Conservation (phyloP, 768 basidiomycete species). For the Nidularia sp. region DNA sequence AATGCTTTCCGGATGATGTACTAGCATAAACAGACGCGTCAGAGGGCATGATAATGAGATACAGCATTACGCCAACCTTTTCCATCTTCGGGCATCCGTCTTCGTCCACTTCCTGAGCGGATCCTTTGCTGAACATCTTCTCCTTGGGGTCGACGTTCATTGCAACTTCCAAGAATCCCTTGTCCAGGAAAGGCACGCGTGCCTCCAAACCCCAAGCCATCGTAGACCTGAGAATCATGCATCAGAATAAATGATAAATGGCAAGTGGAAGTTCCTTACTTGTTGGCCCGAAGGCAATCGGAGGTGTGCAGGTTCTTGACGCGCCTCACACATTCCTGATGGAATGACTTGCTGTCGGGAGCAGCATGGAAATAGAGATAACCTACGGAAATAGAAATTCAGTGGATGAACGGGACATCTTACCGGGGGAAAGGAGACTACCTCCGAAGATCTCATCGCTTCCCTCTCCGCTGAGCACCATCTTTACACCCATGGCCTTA, state of each 20-base stretch:
- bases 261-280: constrained; percentile 43
- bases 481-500: constrained; percentile 99
- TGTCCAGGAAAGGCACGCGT: constrained; percentile 98
- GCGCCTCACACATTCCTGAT: constrained; percentile 91
- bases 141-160: constrained; percentile 87
- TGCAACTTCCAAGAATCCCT: constrained; percentile 88
- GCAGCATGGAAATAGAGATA: constrained; percentile 99
- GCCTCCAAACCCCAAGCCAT: constrained; percentile 99
- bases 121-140: constrained; percentile 89
- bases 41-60: no score
- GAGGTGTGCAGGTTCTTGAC: constrained; percentile 98
- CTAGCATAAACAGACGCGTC: constrained; percentile 25
- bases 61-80: constrained; percentile 51
- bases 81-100: constrained; percentile 94
- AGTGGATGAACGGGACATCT: not conserved
- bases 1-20: constrained; percentile 97
- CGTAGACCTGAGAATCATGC: constrained; percentile 60
- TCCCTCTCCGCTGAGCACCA: constrained; percentile 97
- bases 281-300: constrained; percentile 97
- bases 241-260: not conserved
- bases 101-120: constrained; percentile 64
- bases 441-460: constrained; percentile 98
- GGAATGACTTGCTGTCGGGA: constrained; percentile 82
- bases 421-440: constrained; percentile 20
- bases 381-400: constrained; percentile 38